Conservation (phyloP, 2,329 filamentous ascomycete species). For the Ceratocystis cubensis region DNA sequence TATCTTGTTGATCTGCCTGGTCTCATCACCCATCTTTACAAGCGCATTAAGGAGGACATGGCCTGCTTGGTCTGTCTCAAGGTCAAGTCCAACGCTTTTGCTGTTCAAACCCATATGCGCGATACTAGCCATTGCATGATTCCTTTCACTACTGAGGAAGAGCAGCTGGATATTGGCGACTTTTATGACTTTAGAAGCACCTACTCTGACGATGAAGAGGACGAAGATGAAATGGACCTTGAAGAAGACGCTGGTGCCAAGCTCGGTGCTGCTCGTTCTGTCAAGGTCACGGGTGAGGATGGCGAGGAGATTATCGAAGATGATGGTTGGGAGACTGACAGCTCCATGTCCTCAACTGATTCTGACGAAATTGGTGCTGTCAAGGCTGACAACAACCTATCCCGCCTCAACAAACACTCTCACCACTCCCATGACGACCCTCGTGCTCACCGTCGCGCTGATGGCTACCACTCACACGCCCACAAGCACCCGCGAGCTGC, state of each 20-base stretch:
- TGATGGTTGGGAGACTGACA: constrained; percentile 93
- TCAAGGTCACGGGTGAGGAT: constrained; percentile 40
- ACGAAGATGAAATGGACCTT: constrained; percentile 39
- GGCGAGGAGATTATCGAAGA: constrained; percentile 41
- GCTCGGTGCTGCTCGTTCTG: constrained; percentile 48
- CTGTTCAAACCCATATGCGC: constrained; percentile 90
- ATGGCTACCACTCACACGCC: constrained; percentile 72
- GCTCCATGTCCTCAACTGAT: constrained; percentile 74
- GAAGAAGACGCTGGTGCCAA: constrained; percentile 52
- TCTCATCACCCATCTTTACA: constrained; percentile 62
- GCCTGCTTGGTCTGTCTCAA: constrained; percentile 86
- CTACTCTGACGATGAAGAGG: constrained; percentile 69
- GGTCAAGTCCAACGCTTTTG: constrained; percentile 61
- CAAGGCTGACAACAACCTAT: constrained; percentile 57
- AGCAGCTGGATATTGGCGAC: constrained; percentile 87
- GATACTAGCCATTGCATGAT: constrained; percentile 97
- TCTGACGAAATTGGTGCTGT: constrained; percentile 73
- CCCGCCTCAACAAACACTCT: constrained; percentile 56
- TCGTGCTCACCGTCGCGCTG: constrained; percentile 58
- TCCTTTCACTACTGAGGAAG: constrained; percentile 73
- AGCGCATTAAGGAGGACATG: constrained; percentile 65
- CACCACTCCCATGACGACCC: constrained; percentile 64
- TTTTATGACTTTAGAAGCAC: constrained; percentile 96
- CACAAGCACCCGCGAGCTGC: constrained; percentile 63
- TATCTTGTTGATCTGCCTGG: constrained; percentile 76